These are phyloP conservation scores for Suhomyces kunorum DNA, from an alignment of 1,139 yeast species.

Conservation along the genomic window DNA sequence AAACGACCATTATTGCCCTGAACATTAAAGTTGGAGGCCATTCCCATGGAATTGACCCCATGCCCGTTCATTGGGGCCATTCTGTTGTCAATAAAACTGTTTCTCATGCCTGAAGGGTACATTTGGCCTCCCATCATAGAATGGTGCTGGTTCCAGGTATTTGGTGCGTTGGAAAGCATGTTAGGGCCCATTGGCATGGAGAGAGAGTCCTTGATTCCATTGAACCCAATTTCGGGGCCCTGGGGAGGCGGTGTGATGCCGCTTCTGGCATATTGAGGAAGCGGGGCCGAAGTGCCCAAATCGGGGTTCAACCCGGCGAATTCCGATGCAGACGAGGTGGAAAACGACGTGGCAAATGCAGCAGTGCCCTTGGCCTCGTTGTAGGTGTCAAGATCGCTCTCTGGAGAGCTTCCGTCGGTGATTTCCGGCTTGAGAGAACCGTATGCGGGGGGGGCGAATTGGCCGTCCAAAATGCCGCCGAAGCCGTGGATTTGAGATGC, in stretches of 20 bases:
- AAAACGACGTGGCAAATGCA: constrained; percentile 7
- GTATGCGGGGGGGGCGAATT: constrained; percentile 12
- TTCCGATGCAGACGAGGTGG: constrained; percentile 1
- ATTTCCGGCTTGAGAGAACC: constrained; percentile 9
- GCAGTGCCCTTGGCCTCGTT: constrained; percentile 5
- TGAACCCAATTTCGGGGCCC: constrained; percentile 5
- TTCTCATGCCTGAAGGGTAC: constrained; percentile 15
- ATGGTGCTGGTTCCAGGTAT: constrained; percentile 14
- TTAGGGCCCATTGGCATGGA: constrained; percentile 9
- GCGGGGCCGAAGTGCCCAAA: background rate
- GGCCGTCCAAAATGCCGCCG: constrained; percentile 28
- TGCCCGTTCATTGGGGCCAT: constrained; percentile 8
- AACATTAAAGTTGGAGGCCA: constrained; percentile 6
- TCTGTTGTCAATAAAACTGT: constrained; percentile 14
- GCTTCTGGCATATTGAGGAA: constrained; percentile 5
- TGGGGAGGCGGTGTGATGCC: constrained; percentile 6
- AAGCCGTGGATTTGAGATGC: constrained; percentile 17
- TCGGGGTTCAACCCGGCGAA: constrained; percentile 5
- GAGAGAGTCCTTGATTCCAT: constrained; percentile 8
- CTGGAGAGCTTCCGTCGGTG: constrained; percentile 7
- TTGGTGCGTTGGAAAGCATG: constrained; percentile 7
- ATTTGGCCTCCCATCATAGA: constrained; percentile 11
- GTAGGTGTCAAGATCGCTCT: constrained; percentile 7
- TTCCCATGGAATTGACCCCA: constrained; percentile 3
- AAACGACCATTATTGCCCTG: constrained; percentile 15